Conservation (phyloP, 352 stramenopile genomes). For the Phytophthora palmivora region DNA sequence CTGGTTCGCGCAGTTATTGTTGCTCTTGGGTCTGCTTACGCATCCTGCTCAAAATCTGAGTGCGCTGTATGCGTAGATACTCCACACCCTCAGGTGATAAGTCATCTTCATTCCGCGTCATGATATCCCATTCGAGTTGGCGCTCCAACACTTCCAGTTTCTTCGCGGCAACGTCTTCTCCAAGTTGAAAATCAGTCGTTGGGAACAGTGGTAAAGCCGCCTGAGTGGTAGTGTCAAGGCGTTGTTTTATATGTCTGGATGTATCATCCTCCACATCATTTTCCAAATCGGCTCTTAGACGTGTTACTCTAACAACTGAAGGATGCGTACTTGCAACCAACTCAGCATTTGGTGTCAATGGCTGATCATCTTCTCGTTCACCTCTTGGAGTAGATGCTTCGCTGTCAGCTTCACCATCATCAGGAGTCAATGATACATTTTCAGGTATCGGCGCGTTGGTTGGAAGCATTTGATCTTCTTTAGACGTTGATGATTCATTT, state of each 20-base stretch:
- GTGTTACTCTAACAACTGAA: not conserved
- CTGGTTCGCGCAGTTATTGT: not conserved
- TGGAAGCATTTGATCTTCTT: not conserved
- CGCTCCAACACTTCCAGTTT: slow-evolving; percentile 15
- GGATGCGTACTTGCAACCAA: not conserved
- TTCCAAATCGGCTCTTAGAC: not conserved
- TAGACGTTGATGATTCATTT: not conserved
- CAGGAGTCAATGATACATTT: not conserved
- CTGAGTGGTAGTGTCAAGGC: not conserved
- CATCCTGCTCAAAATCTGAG: slow-evolving; percentile 8
- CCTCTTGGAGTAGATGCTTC: not conserved
- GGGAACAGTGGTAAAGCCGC: not conserved
- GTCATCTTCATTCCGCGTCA: slow-evolving; percentile 13
- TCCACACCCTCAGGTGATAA: slow-evolving; percentile 5
- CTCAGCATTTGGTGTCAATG: not conserved
- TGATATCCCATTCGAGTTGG: slow-evolving; percentile 16
- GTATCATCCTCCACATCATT: not conserved
- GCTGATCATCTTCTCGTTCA: not conserved
- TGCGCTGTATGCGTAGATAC: slow-evolving; percentile 10
- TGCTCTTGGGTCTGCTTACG: slow-evolving; percentile 5
- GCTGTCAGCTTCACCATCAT: not conserved
- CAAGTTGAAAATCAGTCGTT: not conserved
- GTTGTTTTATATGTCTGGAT: not conserved
- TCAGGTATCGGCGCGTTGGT: not conserved
- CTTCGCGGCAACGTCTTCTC: not conserved